Conservation (phyloP, 1,139 yeast genomes). For the Meyerozyma carpophila region DNA sequence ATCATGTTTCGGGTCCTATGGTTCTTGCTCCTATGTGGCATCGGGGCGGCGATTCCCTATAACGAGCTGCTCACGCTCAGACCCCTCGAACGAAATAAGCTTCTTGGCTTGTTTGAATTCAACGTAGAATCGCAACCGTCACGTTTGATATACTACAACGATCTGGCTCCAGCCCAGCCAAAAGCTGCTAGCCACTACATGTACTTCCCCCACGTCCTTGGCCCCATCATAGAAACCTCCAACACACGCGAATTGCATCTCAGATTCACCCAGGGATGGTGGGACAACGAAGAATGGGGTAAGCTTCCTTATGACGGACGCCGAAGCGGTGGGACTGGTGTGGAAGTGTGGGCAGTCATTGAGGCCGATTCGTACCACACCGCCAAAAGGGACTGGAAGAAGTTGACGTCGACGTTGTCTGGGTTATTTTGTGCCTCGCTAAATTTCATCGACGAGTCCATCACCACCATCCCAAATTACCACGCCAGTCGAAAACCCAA, state of each 20-base stretch:
- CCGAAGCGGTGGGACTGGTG: conserved; percentile 89
- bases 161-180: conserved; percentile 5
- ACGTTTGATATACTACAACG: conserved; percentile 25
- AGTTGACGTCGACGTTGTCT: conserved; percentile 69
- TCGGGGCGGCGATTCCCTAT: conserved; percentile 28
- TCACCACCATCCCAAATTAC: conserved; percentile 66
- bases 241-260: conserved; percentile 73
- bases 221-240: conserved; percentile 67
- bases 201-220: conserved; percentile 75
- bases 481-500: conserved; percentile 9
- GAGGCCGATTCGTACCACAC: conserved; percentile 54
- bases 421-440: conserved; percentile 95
- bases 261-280: conserved; percentile 90
- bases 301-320: conserved; percentile 67
- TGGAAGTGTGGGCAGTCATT: conserved; percentile 84
- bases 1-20: not conserved
- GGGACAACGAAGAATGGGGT: conserved; percentile 93
- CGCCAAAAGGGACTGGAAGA: conserved; percentile 66
- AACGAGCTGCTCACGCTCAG: conserved; percentile 54
- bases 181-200: conserved; percentile 50
- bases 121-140: conserved; percentile 46
- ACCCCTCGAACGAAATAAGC: conserved; percentile 67
- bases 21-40: not conserved
- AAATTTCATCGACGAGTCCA: conserved; percentile 76
- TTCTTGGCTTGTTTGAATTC: conserved; percentile 67